These are phyloP conservation scores for Diophrys appendiculata DNA, from an alignment of 73 alveolate species.

Conservation along the genomic window DNA sequence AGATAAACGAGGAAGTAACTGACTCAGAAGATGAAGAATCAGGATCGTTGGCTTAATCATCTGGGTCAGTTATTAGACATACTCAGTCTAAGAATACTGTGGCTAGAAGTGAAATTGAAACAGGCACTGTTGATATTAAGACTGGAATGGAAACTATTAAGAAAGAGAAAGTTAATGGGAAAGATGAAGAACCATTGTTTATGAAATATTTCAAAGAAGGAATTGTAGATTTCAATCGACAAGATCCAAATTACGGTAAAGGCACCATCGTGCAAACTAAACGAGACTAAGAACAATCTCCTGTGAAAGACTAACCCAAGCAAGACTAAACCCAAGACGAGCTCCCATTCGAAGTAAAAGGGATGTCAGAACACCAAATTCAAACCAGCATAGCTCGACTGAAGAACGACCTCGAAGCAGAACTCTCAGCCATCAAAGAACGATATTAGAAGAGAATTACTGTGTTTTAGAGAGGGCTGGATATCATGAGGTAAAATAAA, in stretches of 20 bases:
- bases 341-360: slow-evolving; percentile 54
- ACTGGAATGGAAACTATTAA: slow-evolving; percentile 5
- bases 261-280: too few relatives aligned
- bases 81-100: slow-evolving; percentile 1
- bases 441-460: slow-evolving; percentile 50
- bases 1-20: slow-evolving; percentile 26
- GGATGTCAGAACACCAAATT: slow-evolving; percentile 29
- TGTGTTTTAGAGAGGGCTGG: too few relatives aligned
- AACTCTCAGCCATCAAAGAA: slow-evolving; percentile 42
- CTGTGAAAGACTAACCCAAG: too few relatives aligned
- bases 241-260: too few relatives aligned
- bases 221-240: too few relatives aligned
- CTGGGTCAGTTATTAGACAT: slow-evolving; percentile 1
- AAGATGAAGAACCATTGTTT: slow-evolving; percentile 28
- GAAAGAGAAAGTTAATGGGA: neutral
- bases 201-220: slow-evolving; percentile 14
- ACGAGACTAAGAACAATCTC: too few relatives aligned
- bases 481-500: too few relatives aligned
- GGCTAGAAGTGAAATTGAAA: neutral
- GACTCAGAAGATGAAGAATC: slow-evolving; percentile 3
- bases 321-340: too few relatives aligned
- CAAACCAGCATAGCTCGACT: slow-evolving; percentile 34
- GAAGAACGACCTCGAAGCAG: slow-evolving; percentile 60
- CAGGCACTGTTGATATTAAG: slow-evolving; percentile 1
- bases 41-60: neutral